phyloP scores from a whole-genome alignment of 164 flowering plant genomes.

The Aristolochia californica region DNA sequence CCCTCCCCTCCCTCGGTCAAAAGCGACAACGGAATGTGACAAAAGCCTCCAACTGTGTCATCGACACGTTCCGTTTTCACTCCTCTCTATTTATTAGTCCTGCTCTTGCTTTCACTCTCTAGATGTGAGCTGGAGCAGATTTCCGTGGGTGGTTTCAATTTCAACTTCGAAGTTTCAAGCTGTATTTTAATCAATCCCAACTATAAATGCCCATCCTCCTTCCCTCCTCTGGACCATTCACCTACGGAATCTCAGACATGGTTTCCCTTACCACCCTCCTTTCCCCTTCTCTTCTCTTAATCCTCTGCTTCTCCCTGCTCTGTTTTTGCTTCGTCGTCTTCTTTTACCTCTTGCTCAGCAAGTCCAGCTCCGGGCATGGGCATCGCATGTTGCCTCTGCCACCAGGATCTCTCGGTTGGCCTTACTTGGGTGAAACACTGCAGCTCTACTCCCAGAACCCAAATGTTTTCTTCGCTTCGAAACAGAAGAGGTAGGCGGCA shows the following conservation, averaged over 20 bases:
- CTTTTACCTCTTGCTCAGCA: slow-evolving; percentile 6
- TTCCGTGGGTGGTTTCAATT: slow-evolving; percentile 23
- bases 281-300: neutral
- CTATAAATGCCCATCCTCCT: slow-evolving; percentile 23
- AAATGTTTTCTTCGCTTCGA: slow-evolving; percentile 77
- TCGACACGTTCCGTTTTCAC: neutral
- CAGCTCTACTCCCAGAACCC: slow-evolving; percentile 95
- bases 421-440: slow-evolving; percentile 87
- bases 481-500: slow-evolving; percentile 39
- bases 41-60: neutral
- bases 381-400: slow-evolving; percentile 55
- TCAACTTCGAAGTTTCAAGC: slow-evolving; percentile 17
- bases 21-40: neutral
- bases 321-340: slow-evolving; percentile 13
- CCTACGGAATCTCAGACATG: neutral
- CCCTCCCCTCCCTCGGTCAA: too few relatives aligned
- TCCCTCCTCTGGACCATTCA: slow-evolving; percentile 6
- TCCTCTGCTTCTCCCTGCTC: slow-evolving; percentile 1
- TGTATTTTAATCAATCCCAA: slow-evolving; percentile 17
- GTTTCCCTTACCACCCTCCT: neutral
- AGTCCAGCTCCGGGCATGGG: slow-evolving; percentile 3
- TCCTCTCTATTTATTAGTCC: neutral
- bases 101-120: slow-evolving; percentile 6
- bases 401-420: slow-evolving; percentile 92
- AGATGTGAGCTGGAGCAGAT: slow-evolving; percentile 45